These are phyloP conservation scores for Stephanodiscus minutulus DNA, from an alignment of 108 stramenopile species.

Conservation along the genomic window DNA sequence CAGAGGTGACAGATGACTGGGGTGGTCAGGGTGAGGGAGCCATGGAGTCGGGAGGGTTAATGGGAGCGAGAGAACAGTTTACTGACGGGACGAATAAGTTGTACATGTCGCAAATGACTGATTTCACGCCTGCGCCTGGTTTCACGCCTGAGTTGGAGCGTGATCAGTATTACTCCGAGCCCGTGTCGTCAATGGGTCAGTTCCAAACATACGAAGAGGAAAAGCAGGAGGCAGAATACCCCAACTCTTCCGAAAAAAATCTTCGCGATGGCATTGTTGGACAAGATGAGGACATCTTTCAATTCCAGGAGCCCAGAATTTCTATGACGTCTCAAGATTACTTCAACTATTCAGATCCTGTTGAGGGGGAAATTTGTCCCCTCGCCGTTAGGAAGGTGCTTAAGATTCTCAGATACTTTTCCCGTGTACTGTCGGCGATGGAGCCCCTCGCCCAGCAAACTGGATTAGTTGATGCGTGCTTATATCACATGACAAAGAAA, in stretches of 20 bases:
- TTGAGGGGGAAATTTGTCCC: slow-evolving; percentile 24
- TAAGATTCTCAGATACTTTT: slow-evolving; percentile 54
- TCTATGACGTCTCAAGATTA: slow-evolving; percentile 14
- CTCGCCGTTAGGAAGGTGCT: slow-evolving; percentile 42
- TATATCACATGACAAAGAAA: slow-evolving; percentile 43
- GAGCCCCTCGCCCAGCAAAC: slow-evolving; percentile 36
- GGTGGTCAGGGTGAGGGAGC: background rate
- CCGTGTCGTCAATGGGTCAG: background rate
- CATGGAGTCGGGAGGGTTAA: slow-evolving; percentile 6
- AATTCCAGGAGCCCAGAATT: slow-evolving; percentile 37
- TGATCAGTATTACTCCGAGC: background rate
- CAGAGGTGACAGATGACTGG: slow-evolving; percentile 2
- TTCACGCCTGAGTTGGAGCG: background rate
- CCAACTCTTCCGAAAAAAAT: background rate
- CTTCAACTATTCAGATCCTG: slow-evolving; percentile 6
- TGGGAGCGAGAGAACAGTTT: background rate
- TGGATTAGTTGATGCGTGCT: slow-evolving; percentile 41
- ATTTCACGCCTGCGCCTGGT: too few species aligned
- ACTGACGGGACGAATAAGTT: background rate
- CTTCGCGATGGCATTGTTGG: background rate
- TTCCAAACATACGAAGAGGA: slow-evolving; percentile 10
- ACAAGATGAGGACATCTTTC: slow-evolving; percentile 38
- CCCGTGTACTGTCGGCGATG: slow-evolving; percentile 60
- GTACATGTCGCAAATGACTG: background rate
- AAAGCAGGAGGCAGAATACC: background rate